Conservation (phyloP, 306 rosid species). For the Urtica urens region DNA sequence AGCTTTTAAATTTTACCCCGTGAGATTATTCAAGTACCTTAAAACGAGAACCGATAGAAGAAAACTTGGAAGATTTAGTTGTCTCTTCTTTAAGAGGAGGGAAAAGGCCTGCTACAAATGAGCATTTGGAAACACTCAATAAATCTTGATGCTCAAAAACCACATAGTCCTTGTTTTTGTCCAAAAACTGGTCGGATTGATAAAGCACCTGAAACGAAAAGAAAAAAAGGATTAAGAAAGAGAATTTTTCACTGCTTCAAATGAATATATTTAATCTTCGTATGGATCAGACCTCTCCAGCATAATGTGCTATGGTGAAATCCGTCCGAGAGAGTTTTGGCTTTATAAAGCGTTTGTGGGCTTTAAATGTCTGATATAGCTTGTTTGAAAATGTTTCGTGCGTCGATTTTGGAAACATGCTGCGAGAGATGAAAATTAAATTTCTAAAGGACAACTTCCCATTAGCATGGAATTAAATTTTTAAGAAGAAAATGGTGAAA, state of each 20-base stretch:
- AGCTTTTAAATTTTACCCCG: conserved; percentile 6
- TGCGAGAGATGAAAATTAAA: conserved; percentile 34
- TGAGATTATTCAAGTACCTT: conserved; percentile 44
- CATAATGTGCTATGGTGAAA: conserved; percentile 81
- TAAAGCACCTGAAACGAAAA: conserved; percentile 60
- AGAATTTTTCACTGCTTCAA: conserved; percentile 9
- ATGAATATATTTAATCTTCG: neutral
- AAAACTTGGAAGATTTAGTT: conserved; percentile 86
- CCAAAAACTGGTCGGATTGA: conserved; percentile 90
- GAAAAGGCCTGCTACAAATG: conserved; percentile 95
- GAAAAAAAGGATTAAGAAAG: conserved; percentile 5
- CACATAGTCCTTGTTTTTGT: conserved; percentile 97
- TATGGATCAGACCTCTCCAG: conserved; percentile 73
- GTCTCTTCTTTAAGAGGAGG: conserved; percentile 90
- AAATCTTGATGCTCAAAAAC: conserved; percentile 97
- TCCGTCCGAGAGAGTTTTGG: conserved; percentile 96
- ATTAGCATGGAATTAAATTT: conserved; percentile 8
- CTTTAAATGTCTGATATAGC: conserved; percentile 90
- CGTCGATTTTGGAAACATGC: conserved; percentile 99
- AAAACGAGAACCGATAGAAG: conserved; percentile 96
- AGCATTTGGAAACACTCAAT: conserved; percentile 72
- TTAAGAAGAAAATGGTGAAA: neutral
- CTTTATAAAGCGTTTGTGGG: conserved; percentile 85
- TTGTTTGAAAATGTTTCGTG: conserved; percentile 98
- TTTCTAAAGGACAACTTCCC: conserved; percentile 1